phyloP scores from a whole-genome alignment of 1,284 basidiomycete species.

The Microbotryomycetes sp. region DNA sequence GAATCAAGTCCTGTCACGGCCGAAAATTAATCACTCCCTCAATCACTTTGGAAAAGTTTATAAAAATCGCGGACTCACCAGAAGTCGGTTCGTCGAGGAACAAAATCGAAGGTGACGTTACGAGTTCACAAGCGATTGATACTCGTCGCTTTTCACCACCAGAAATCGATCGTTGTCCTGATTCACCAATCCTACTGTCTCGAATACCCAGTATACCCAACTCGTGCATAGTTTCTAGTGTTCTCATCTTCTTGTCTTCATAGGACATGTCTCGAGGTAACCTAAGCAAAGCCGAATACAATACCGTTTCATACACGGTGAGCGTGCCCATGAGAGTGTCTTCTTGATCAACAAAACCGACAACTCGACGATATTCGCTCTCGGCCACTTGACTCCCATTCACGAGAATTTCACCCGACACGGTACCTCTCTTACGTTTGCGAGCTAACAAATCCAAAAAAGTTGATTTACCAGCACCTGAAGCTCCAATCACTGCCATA shows the following conservation, averaged over 20 bases:
- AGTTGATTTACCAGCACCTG: slow-evolving; percentile 93
- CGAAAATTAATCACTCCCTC: not conserved
- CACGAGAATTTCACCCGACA: slow-evolving; percentile 69
- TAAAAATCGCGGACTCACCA: slow-evolving; percentile 51
- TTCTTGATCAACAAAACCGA: slow-evolving; percentile 96
- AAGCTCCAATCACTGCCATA: slow-evolving; percentile 92
- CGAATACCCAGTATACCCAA: slow-evolving; percentile 86
- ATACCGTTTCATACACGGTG: slow-evolving; percentile 93
- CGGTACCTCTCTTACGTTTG: slow-evolving; percentile 72
- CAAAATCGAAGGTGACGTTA: slow-evolving; percentile 88
- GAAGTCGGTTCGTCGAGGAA: slow-evolving; percentile 97
- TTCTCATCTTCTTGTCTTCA: slow-evolving; percentile 87
- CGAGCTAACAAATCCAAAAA: slow-evolving; percentile 91
- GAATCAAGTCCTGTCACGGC: slow-evolving; percentile 67
- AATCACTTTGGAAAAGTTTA: not conserved
- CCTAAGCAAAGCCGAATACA: slow-evolving; percentile 84
- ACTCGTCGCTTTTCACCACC: slow-evolving; percentile 94
- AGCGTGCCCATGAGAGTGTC: slow-evolving; percentile 93
- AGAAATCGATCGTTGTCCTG: slow-evolving; percentile 79
- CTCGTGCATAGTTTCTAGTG: slow-evolving; percentile 92
- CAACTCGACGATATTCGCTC: slow-evolving; percentile 71
- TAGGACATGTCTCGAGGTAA: slow-evolving; percentile 90
- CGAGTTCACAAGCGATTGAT: slow-evolving; percentile 95
- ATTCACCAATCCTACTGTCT: slow-evolving; percentile 80
- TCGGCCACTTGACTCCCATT: slow-evolving; percentile 76